A percentile compares a stretch with the other conserved stretches of the same genome.
Evolutionary conservation across 768 basidiomycete species (phyloP).

Genomic region (Naganishia friedmannii): DNA sequence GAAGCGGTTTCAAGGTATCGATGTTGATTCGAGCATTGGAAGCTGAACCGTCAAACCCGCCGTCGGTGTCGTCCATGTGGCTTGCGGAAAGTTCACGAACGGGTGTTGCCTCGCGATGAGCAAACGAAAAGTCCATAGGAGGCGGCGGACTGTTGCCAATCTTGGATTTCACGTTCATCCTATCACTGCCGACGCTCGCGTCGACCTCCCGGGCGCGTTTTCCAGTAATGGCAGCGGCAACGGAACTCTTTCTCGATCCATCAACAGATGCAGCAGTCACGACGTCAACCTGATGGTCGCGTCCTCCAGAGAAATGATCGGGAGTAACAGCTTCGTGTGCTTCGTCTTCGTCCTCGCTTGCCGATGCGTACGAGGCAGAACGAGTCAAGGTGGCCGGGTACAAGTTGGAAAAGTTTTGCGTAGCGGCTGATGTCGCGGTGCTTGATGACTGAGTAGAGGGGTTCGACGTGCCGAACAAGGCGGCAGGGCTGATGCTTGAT

Average conservation of each 20-base stretch:
- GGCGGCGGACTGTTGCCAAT: background rate
- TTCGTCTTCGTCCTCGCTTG: slow-evolving; percentile 19
- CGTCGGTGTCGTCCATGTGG: background rate
- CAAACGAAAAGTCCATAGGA: background rate
- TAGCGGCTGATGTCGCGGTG: background rate
- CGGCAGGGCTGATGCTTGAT: slow-evolving; percentile 18
- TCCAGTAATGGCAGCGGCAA: background rate
- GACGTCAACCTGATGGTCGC: background rate
- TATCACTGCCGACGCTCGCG: background rate
- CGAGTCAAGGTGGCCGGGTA: background rate
- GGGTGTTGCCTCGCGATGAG: background rate
- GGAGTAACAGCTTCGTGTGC: slow-evolving; percentile 21
- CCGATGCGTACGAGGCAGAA: background rate
- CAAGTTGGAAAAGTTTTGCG: background rate
- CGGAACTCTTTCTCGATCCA: slow-evolving; percentile 12
- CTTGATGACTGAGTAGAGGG: background rate
- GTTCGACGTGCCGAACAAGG: background rate
- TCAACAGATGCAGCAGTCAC: background rate
- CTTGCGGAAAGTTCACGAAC: slow-evolving; percentile 12
- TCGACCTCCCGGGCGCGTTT: slow-evolving; percentile 9
- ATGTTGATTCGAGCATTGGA: slow-evolving; percentile 11
- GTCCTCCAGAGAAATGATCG: background rate
- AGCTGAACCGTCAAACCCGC: background rate
- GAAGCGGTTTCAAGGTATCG: slow-evolving; percentile 17
- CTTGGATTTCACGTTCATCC: slow-evolving; percentile 10